A percentile compares a stretch with the other conserved stretches of the same genome.
Conservation (phyloP, 257 asterid genomes). For the Verbena officinalis region DNA sequence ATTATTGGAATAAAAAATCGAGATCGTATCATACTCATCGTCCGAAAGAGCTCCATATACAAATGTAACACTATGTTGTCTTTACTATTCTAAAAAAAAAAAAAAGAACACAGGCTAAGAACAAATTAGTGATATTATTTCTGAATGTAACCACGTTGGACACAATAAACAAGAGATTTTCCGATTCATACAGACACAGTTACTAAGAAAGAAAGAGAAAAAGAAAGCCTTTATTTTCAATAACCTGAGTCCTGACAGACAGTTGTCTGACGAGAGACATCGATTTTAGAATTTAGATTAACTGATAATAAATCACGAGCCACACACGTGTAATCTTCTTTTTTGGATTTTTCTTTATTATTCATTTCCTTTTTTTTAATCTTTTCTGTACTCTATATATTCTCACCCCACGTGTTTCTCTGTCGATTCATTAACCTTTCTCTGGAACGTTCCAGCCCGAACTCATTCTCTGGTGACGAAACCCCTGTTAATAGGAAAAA, state of each 20-base stretch:
- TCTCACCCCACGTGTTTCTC: background rate
- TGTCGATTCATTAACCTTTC: background rate
- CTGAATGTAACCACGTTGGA: no score
- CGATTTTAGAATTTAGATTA: background rate
- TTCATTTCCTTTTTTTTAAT: background rate
- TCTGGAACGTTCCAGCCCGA: constrained; percentile 13
- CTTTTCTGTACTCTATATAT: background rate
- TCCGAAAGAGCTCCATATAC: no score
- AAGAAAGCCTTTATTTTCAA: background rate
- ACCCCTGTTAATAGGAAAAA: background rate
- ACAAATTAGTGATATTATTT: no score
- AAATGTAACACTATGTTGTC: no score
- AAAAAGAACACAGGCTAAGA: no score
- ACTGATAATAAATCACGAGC: constrained; percentile 8
- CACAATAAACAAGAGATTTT: no score
- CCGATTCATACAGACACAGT: no score
- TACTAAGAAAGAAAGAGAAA: background rate
- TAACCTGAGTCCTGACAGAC: no score
- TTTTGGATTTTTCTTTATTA: background rate
- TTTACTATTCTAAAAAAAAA: no score
- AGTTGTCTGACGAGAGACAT: constrained; percentile 2
- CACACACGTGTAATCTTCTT: background rate
- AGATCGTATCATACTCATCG: no score
- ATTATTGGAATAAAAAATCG: no score
- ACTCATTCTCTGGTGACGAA: background rate